Evolutionary conservation across 1,284 basidiomycete species (phyloP), one percentile per base, ranked within the genome.

Genomic region (Fomitopsis pinicola): DNA sequence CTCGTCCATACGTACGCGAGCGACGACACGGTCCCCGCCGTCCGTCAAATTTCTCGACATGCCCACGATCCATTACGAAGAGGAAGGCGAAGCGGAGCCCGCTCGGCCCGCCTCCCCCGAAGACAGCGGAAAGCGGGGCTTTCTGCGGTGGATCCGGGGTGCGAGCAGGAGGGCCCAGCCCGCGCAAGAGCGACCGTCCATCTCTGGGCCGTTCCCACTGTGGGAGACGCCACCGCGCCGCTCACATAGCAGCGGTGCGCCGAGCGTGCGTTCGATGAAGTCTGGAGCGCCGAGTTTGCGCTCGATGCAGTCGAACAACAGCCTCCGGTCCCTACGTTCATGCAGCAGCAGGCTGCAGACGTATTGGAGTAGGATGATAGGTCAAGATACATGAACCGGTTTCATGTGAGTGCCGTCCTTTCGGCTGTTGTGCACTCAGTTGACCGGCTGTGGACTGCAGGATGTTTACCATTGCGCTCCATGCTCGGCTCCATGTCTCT

Each of bases 31-130:
- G 9, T 72, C 74, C 6, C 67, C 77, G 9, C 69, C 76, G 1
- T 80, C 78, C 19, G 79, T 80, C 26, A 80, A 80, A 66, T 80
- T 79, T 63, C 73, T 78, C 35, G 77, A 78, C 62, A 67, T 71
- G 42, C 78, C 78, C 10, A 79, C 73, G 14, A 66, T 75, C 8
- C 70, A 76, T 60, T 73, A 73, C 63, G 72, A 73, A 45, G 63
- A 73, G 42, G 71, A 54, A 38, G 52, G 66, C 40, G 22, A 66
- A 58, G 55, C 59, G 55, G 67, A 66, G 22, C 62, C 38, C 58
- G 22, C 69, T 53, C 59, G 66, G 57, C 38, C 60, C 53, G 62
- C 62, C 55, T 59, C 12, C 5, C 38, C 64, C 61, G 61, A 59
- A 62, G 65, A 67, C 63, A 65, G 65, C 55, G 56, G 68, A 53